These are phyloP conservation scores for Cryptosporidium ubiquitum DNA, from an alignment of 169 alveolate species.

Conservation along the genomic window DNA sequence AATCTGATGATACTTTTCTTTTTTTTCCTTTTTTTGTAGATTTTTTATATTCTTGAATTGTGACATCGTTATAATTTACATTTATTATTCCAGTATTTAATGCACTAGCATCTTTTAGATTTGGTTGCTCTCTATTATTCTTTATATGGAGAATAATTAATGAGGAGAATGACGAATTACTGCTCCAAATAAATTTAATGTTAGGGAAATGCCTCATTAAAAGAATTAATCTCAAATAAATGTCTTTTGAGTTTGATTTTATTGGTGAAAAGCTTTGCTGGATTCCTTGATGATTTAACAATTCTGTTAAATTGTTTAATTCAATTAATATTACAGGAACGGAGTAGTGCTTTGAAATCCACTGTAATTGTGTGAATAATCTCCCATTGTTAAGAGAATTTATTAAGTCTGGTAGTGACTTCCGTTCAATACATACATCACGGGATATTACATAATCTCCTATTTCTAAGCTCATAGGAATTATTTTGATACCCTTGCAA, in stretches of 20 bases:
- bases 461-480: constrained; percentile 82
- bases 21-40: background rate
- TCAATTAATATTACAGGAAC: constrained; percentile 77
- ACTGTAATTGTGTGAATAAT: constrained; percentile 82
- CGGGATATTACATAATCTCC: constrained; percentile 87
- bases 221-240: constrained; percentile 74
- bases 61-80: background rate
- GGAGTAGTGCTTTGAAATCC: constrained; percentile 77
- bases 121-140: constrained; percentile 52
- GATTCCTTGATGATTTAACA: constrained; percentile 7
- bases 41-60: background rate
- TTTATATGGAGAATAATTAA: constrained; percentile 32
- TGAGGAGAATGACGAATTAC: constrained; percentile 79
- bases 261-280: constrained; percentile 65
- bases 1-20: constrained; percentile 42
- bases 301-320: constrained; percentile 48
- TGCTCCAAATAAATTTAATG: constrained; percentile 79
- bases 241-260: constrained; percentile 62
- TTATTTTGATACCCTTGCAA: constrained; percentile 81
- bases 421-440: constrained; percentile 87
- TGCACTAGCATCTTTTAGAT: constrained; percentile 12
- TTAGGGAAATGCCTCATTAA: constrained; percentile 76
- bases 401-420: constrained; percentile 81
- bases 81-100: constrained; percentile 26
- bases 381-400: constrained; percentile 83